Evolutionary conservation across 2,329 filamentous ascomycete species (phyloP).

Genomic region (Xylogone sp.): DNA sequence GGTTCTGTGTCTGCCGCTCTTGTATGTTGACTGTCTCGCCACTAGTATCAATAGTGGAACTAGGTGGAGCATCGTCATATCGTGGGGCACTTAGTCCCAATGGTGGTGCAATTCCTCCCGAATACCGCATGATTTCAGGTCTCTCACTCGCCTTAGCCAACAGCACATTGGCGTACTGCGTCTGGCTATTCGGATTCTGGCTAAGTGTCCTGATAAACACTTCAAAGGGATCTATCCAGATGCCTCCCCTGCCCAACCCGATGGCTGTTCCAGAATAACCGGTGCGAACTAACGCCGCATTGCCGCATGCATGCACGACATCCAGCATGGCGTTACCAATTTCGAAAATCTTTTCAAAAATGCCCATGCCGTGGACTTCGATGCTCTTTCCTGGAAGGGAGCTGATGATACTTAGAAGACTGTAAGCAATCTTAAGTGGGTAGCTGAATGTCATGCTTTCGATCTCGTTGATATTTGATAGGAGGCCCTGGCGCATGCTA

Average conservation of each 20-base stretch:
- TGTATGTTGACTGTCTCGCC: neutral
- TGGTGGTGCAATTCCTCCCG: neutral
- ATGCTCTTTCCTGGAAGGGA: conserved; percentile 37
- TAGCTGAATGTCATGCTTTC: conserved; percentile 59
- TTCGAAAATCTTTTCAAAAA: conserved; percentile 48
- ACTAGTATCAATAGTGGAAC: neutral
- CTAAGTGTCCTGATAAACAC: conserved; percentile 41
- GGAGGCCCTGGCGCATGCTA: conserved; percentile 60
- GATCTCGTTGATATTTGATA: conserved; percentile 55
- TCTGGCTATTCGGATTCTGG: conserved; percentile 39
- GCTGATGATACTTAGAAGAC: conserved; percentile 44
- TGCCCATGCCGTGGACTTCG: conserved; percentile 46
- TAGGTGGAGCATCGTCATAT: neutral
- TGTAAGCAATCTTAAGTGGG: conserved; percentile 57
- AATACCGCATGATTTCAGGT: conserved; percentile 26
- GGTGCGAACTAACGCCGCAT: conserved; percentile 20
- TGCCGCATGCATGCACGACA: conserved; percentile 35
- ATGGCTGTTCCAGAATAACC: conserved; percentile 21
- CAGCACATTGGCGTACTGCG: conserved; percentile 39
- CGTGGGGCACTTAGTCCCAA: neutral
- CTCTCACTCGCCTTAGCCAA: conserved; percentile 38
- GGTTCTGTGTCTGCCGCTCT: neutral
- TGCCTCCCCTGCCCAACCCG: conserved; percentile 14
- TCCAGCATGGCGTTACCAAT: conserved; percentile 41
- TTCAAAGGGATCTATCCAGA: conserved; percentile 37